Conservation (phyloP, 78 protist species). For the Dictyostelium capitatum region DNA sequence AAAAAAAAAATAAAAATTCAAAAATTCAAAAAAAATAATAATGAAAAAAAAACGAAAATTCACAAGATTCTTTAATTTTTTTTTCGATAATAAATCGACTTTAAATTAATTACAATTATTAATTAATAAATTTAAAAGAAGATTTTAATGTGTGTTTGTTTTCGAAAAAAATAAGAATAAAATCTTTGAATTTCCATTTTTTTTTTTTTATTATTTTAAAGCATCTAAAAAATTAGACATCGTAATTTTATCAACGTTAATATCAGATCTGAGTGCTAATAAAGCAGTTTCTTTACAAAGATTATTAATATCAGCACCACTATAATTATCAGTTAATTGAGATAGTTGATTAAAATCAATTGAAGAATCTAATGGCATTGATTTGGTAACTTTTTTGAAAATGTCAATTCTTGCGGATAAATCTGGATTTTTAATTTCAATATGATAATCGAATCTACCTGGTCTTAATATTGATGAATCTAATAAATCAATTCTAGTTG, state of each 20-base stretch:
- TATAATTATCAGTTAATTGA: conserved; percentile 21
- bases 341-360: neutral
- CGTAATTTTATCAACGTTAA: neutral
- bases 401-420: conserved; percentile 26
- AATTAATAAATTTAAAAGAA: too few species aligned
- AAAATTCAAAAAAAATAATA: too few species aligned
- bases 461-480: conserved; percentile 68
- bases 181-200: neutral
- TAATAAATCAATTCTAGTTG: conserved; percentile 60
- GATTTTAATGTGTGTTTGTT: too few species aligned
- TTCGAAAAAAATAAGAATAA: too few species aligned
- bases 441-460: conserved; percentile 75
- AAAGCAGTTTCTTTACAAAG: conserved; percentile 91
- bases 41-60: neutral
- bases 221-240: neutral
- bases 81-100: too few species aligned
- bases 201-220: neutral
- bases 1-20: neutral
- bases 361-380: conserved; percentile 27
- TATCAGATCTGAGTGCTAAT: conserved; percentile 68
- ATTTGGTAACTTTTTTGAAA: conserved; percentile 23
- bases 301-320: conserved; percentile 89
- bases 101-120: too few species aligned
- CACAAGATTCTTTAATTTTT: neutral
- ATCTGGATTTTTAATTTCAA: conserved; percentile 37